Evolutionary conservation across 2,329 filamentous ascomycete genomes (phyloP), one percentile per base, ranked within the genome.

Genomic region (Zopfia rhizophila): DNA sequence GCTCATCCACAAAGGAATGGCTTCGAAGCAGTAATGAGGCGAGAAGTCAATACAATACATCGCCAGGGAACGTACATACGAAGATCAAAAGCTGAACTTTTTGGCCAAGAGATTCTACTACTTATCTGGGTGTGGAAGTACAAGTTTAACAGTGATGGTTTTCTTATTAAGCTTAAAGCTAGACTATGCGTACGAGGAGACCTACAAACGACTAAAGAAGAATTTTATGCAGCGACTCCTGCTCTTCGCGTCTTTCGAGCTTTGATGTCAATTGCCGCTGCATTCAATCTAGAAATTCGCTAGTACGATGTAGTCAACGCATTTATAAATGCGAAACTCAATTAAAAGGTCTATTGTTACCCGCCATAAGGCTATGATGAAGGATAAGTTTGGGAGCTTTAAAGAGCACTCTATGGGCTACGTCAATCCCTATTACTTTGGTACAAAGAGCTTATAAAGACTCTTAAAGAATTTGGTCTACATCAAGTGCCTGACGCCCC

Each of bases 101-200:
- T n/a, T n/a, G n/a, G n/a, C n/a, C n/a, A n/a, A n/a, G 22, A 55
- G 25, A 36, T 58, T 24, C 40, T 52, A 12, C 45, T 30, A 45
- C 45, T 51, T 7, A 13, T 41, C 27, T 67, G 51, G 59, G 56
- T 65, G 1, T 64, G 58, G 30, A 54, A 24, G 10, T 61, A 66
- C 33, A 68, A 66, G 35, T 52, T 63, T n/a, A 47, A 65, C 23
- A 45, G 37, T 13, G 30, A 66, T 28, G 56, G 58, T 5, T 54
- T 48, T 25, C 47, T 66, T 3, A 18, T 30, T 10, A 45, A 45
- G 21, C 52, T 35, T 40, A 56, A 53, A 39, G 50, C 50, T 21
- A 31, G 46, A 18, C 42, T 54, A 8, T 59, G 54, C 29, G 58
- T 60, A n/a, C 28, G 51, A 13, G 24, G 51, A 11, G 44, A 58